Percentiles rank a stretch among this genome's conserved stretches.
phyloP scores from a whole-genome alignment of 176 grass and related monocot genomes.

The Aegilops bicornis region DNA sequence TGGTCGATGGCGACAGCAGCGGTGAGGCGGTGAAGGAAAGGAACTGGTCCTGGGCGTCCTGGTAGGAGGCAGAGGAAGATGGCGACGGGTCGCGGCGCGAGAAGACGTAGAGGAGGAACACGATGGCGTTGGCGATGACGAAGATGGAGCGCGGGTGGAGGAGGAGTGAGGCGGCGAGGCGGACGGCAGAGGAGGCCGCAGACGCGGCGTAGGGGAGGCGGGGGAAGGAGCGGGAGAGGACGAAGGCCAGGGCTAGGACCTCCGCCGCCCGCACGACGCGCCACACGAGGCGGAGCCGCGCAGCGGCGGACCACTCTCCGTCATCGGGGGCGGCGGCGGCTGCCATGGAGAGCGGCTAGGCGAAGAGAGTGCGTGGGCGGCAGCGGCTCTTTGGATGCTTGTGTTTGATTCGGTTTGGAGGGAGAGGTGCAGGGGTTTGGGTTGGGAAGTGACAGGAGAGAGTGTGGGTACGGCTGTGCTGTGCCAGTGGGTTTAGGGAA shows the following conservation, averaged over 20 bases:
- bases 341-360: neutral
- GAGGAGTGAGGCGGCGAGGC: conserved; percentile 29
- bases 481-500: conserved; percentile 35
- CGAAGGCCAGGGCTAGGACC: conserved; percentile 28
- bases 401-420: conserved; percentile 13
- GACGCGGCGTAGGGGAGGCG: conserved; percentile 36
- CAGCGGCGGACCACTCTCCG: neutral
- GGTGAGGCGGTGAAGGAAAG: conserved; percentile 8
- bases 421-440: conserved; percentile 11
- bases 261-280: conserved; percentile 46
- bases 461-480: neutral
- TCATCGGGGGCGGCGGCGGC: neutral
- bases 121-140: conserved; percentile 52
- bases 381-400: neutral
- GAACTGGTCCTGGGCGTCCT: neutral
- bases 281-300: conserved; percentile 33
- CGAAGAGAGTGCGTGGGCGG: neutral
- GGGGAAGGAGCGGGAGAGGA: conserved; percentile 36
- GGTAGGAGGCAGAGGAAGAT: neutral
- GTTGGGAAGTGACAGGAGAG: neutral
- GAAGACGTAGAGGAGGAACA: conserved; percentile 50
- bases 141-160: conserved; percentile 30
- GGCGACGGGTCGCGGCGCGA: conserved; percentile 35
- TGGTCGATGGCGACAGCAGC: conserved; percentile 12
- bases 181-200: conserved; percentile 16